Conservation (phyloP, 345 rosid genomes). For the Lumnitzera littorea region DNA sequence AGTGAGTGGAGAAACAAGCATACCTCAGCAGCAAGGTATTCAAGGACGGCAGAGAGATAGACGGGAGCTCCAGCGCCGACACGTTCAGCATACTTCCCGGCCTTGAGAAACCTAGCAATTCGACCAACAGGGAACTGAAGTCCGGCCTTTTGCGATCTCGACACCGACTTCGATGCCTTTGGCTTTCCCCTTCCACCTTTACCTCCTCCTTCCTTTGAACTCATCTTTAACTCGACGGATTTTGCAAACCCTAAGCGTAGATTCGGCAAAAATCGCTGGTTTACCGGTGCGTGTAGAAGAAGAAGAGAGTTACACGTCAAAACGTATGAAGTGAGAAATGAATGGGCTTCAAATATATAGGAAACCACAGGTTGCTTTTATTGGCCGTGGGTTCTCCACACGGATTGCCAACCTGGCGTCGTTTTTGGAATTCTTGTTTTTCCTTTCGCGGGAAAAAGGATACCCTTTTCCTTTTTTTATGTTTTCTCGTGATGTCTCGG, state of each 20-base stretch:
- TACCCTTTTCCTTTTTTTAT: too few relatives aligned
- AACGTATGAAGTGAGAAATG: too few relatives aligned
- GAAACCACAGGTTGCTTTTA: constrained; percentile 2
- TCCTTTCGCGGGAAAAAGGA: constrained; percentile 27
- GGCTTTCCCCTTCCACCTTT: constrained; percentile 73
- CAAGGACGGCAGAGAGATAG: constrained; percentile 74
- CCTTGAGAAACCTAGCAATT: constrained; percentile 67
- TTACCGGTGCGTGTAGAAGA: too few relatives aligned
- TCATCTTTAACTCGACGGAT: constrained; percentile 28
- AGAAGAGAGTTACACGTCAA: too few relatives aligned
- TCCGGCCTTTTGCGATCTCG: constrained; percentile 69
- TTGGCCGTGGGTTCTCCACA: constrained; percentile 13
- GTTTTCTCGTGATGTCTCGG: too few relatives aligned
- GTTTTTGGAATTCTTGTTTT: constrained; percentile 2
- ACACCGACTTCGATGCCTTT: constrained; percentile 55
- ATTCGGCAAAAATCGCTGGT: too few relatives aligned
- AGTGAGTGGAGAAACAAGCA: neutral
- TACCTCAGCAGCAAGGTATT: constrained; percentile 81
- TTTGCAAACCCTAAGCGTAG: neutral
- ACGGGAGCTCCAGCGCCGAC: constrained; percentile 61
- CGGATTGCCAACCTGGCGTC: constrained; percentile 46
- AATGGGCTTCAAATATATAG: constrained; percentile 15
- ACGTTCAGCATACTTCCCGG: constrained; percentile 39
- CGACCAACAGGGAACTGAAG: constrained; percentile 81
- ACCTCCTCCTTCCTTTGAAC: constrained; percentile 34